Base-by-base conservation (phyloP, 305 asterid genomes). In the Fraxinus greggii region DNA sequence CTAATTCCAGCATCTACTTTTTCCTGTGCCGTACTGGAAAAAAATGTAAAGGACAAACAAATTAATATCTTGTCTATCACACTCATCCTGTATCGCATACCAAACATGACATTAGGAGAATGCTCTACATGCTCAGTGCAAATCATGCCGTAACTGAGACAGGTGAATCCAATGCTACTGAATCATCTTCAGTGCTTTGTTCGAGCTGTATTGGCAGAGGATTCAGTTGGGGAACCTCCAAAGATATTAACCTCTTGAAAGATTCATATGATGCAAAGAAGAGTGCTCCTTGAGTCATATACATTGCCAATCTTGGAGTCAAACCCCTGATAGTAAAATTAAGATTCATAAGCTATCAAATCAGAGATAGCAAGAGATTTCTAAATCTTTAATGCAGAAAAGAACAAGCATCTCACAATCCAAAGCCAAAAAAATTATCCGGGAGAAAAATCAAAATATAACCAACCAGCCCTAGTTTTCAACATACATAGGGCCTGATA, bases 231-330 rank as follows among this genome's bases (percentile, higher is more conserved):
- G 87, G 75, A 72, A 84, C 80, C 32, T 92, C 94, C 72, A 88
- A 78, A 2, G 90, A 82, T 72, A 94, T 85, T 69, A 93, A 59
- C 31, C 79, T 88, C 92, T 94, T 96, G 86, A 94, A 90, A 74
- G 95, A 90, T 88, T 93, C 98, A 81, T 96, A 96, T 36, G 99
- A 95, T 35, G 98, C 92, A 80, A 94, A 96, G 90, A 96, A 94
- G 72, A 96, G 97, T 67, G 94, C 98, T 82, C 99, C 99, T 82
- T 96, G 98, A 77, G 92, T 88, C 93, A 91, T 89, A 78, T 96
- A 96, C 95, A 96, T 94, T 4, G 88, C 89, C 80, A 96, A 83
- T 83, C 99, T 90, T 78, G 98, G 98, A 87, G 92, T 90, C 93
- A 96, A 89, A 19, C 99, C 99, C 91, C 98, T 94, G 94, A 75